Evolutionary conservation across 2,329 filamentous ascomycete species (phyloP).

Genomic region (Fusarium nematophilum): DNA sequence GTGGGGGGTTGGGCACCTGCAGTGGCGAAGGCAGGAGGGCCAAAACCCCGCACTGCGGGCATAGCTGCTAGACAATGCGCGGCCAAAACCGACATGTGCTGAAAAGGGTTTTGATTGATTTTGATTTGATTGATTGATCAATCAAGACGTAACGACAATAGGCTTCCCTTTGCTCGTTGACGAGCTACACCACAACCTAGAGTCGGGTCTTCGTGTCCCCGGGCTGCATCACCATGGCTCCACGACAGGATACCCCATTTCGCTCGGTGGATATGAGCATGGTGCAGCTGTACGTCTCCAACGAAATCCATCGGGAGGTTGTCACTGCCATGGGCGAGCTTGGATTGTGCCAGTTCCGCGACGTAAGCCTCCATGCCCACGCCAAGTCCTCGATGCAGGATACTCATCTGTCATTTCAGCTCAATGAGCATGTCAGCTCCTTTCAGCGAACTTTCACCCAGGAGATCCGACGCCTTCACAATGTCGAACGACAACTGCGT

Average conservation of each 20-base stretch:
- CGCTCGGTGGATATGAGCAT: constrained; percentile 99
- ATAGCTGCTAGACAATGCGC: no score
- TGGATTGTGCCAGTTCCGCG: constrained; percentile 95
- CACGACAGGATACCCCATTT: constrained; percentile 91
- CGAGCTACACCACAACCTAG: constrained; percentile 46
- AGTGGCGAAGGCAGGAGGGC: no score
- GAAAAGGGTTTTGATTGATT: no score
- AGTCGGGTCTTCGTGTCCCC: constrained; percentile 45
- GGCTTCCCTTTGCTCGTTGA: constrained; percentile 43
- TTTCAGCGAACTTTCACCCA: constrained; percentile 98
- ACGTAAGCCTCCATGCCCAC: constrained; percentile 68
- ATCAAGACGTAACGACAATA: no score
- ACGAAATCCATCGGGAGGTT: constrained; percentile 98
- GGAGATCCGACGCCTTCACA: constrained; percentile 96
- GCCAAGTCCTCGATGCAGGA: constrained; percentile 27
- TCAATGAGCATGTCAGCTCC: constrained; percentile 91
- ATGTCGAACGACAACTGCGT: constrained; percentile 97
- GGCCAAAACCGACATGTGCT: no score
- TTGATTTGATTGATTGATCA: no score
- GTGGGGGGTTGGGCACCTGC: no score
- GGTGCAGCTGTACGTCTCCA: constrained; percentile 99
- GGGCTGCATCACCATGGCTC: constrained; percentile 66
- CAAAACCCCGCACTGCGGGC: no score
- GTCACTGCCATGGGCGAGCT: constrained; percentile 96
- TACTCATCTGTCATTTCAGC: constrained; percentile 61